Base-by-base conservation (phyloP, 768 basidiomycete species). In the Boletus coccyginus region DNA sequence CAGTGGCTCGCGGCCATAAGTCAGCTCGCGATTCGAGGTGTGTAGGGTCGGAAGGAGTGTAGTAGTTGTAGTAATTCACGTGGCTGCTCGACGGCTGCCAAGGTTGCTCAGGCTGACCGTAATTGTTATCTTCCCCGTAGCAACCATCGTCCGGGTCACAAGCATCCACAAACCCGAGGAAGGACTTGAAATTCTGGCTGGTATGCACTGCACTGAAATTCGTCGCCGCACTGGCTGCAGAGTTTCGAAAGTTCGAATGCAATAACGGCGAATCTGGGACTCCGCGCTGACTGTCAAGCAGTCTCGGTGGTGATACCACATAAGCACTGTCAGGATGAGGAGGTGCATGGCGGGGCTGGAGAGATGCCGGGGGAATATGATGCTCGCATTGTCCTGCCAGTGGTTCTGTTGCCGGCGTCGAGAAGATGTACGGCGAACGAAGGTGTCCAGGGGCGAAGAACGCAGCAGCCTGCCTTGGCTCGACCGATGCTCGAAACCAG, bases 361-460 rank as follows among this genome's bases (percentile, higher is more conserved):
- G 57, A 40, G 60, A 44, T 27, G 21, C 21, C 55, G 40, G n/a
- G 62, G 54, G 29, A 19, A 12, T n/a, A 31, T 27, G 31, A 3
- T 19, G 46, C 19, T 45, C 42, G 53, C 43, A 17, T 41, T 21
- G 43, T 36, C 40, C 36, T 56, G 44, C n/a, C 49, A 3, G 35
- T 57, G 36, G 31, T 42, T 50, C 16, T 46, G 58, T 11, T 53
- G 60, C 44, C 54, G 56, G 60, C 74, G 77, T 64, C 70, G 77
- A 61, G 74, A 74, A 27, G 86, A 86, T 9, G 83, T 77, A 52
- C 74, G 73, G 55, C 80, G 77, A 52, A 80, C 81, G 46, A 88
- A 78, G 3, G 78, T 73, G 40, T 83, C 80, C 40, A 88, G 75
- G 8, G 87, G 87, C 2, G 87, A 88, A 21, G 77, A 70, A 55